Evolutionary conservation across 2,329 filamentous ascomycete genomes (phyloP).

Genomic region (Emergomyces pasteurianus): DNA sequence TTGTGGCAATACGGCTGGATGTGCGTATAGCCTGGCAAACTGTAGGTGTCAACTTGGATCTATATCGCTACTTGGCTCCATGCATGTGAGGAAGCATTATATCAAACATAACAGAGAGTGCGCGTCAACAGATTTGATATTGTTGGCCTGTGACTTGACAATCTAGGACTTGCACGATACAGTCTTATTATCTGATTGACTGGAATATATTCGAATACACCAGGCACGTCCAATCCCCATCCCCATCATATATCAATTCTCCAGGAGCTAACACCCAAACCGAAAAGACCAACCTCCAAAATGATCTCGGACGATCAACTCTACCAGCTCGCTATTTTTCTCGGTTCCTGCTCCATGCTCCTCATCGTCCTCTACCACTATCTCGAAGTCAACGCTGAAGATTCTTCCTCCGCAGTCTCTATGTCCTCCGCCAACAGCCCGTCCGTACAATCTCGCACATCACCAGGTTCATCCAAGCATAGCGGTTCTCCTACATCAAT

Average conservation of each 20-base stretch:
- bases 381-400: conserved; percentile 80
- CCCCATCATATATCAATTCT: neutral
- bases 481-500: neutral
- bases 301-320: conserved; percentile 95
- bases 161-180: neutral
- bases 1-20: neutral
- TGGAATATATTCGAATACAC: neutral
- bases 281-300: conserved; percentile 23
- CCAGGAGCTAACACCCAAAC: neutral
- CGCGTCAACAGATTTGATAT: neutral
- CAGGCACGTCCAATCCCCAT: neutral
- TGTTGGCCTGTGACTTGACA: neutral
- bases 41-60: neutral
- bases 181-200: neutral
- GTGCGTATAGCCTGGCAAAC: neutral
- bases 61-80: neutral
- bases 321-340: conserved; percentile 83
- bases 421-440: neutral
- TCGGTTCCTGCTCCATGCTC: conserved; percentile 79
- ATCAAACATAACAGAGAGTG: neutral
- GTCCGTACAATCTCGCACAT: neutral
- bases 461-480: neutral
- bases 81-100: neutral
- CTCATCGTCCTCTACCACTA: conserved; percentile 94
- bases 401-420: conserved; percentile 25